phyloP scores from a whole-genome alignment of 495 filamentous ascomycete genomes.

The Recurvomyces mirabilis region DNA sequence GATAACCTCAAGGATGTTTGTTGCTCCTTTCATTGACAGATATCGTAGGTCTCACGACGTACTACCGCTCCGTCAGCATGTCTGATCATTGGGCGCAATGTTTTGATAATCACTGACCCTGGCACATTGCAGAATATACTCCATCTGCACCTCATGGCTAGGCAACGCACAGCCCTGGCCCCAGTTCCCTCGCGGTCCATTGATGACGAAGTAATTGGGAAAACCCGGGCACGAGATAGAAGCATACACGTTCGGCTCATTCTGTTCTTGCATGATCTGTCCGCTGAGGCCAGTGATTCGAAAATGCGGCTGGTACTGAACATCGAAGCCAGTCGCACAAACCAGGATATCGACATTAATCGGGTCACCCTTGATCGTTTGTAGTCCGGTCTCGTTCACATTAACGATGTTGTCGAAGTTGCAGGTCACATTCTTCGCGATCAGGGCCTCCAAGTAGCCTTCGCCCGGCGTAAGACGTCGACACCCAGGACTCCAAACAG shows the following conservation, averaged over 20 bases:
- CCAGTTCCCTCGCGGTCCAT: conserved; percentile 5
- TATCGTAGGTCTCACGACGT: no score
- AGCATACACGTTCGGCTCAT: conserved; percentile 4
- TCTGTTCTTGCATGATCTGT: conserved; percentile 23
- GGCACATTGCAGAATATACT: conserved; percentile 8
- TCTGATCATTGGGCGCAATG: no score
- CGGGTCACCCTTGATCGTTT: conserved; percentile 23
- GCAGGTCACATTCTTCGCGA: conserved; percentile 25
- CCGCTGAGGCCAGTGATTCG: conserved; percentile 33
- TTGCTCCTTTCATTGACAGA: no score
- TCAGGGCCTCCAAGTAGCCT: conserved; percentile 28
- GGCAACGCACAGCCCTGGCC: conserved; percentile 6
- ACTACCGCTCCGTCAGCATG: no score
- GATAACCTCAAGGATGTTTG: no score
- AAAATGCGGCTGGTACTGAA: conserved; percentile 40
- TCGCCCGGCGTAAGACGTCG: conserved; percentile 24
- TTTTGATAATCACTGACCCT: no score
- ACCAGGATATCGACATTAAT: conserved; percentile 28
- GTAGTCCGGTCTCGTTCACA: conserved; percentile 21
- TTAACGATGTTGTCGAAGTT: conserved; percentile 24
- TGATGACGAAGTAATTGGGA: conserved; percentile 15
- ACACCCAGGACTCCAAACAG: conserved; percentile 23
- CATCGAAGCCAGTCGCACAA: conserved; percentile 44
- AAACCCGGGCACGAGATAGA: conserved; percentile 8
- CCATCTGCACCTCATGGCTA: conserved; percentile 1